A percentile compares a stretch with the other conserved stretches of the same genome.
These are phyloP conservation scores for Ceratobasidium theobromae DNA, from an alignment of 1,284 basidiomycete genomes.

Conservation along the genomic window DNA sequence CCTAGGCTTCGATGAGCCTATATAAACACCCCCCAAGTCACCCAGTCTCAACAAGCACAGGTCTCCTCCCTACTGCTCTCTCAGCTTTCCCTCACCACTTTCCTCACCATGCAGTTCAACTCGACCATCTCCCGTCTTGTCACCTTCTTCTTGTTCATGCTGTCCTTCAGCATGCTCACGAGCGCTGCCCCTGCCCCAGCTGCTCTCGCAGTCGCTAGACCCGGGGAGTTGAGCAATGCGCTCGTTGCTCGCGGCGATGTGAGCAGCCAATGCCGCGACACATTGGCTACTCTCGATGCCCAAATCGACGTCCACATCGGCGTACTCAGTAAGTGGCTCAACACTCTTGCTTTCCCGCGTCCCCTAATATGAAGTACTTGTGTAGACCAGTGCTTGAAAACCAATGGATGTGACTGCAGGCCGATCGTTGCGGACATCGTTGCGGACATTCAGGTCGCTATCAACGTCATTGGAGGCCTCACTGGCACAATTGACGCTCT, in stretches of 20 bases:
- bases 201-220: neutral
- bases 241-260: conserved; percentile 18
- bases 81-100: conserved; percentile 3
- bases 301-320: neutral
- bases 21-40: conserved; percentile 4
- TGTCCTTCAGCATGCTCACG: conserved; percentile 14
- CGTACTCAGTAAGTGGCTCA: neutral
- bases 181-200: conserved; percentile 15
- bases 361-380: neutral
- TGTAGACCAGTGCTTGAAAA: conserved; percentile 3
- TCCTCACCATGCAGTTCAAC: conserved; percentile 17
- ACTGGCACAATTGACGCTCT: neutral
- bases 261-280: neutral
- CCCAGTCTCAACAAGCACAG: conserved; percentile 21
- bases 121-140: conserved; percentile 1
- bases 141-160: conserved; percentile 16
- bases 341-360: neutral
- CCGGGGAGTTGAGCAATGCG: neutral
- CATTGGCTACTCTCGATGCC: neutral
- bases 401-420: neutral
- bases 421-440: conserved; percentile 5
- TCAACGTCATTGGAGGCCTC: neutral
- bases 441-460: neutral
- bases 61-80: conserved; percentile 16
- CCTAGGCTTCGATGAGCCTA: neutral